These are phyloP conservation scores for Thinopyrum elongatum DNA, from an alignment of 176 grass and related monocot species.

Conservation along the genomic window DNA sequence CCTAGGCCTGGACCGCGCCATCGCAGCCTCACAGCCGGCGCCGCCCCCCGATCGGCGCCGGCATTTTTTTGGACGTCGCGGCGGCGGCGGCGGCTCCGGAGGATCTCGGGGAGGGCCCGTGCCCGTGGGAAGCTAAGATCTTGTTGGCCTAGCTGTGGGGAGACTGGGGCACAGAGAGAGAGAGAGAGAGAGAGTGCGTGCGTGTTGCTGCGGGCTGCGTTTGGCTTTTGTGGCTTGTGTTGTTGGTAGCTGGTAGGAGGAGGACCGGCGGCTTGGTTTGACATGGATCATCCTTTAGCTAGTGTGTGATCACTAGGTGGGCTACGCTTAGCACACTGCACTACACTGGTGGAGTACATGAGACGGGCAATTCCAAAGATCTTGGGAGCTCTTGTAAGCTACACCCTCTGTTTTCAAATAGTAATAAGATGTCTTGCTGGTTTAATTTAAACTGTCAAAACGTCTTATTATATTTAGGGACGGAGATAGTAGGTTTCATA, in stretches of 20 bases:
- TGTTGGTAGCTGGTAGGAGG: background rate
- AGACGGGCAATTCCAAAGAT: no score
- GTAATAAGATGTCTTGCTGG: no score
- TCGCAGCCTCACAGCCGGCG: conserved; percentile 30
- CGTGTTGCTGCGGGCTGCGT: background rate
- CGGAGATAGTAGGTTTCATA: no score
- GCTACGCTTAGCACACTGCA: no score
- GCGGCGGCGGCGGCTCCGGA: conserved; percentile 26
- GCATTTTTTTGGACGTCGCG: conserved; percentile 3
- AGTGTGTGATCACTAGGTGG: background rate
- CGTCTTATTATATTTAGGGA: no score
- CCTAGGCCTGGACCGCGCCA: conserved; percentile 63
- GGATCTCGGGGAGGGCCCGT: conserved; percentile 2
- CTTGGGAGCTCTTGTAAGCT: no score
- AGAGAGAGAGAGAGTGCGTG: no score
- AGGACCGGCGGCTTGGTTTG: background rate
- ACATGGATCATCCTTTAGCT: background rate
- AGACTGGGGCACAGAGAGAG: background rate
- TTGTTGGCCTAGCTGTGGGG: background rate
- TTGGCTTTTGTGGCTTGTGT: background rate
- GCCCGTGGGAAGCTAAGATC: conserved; percentile 2
- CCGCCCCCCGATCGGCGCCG: conserved; percentile 13
- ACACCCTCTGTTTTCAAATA: no score
- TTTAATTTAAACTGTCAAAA: no score
- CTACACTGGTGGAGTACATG: no score